A percentile compares a stretch with the other conserved stretches of the same genome.
These are phyloP conservation scores for Lachnellula hyalina DNA, from an alignment of 2,329 filamentous ascomycete genomes.

Conservation along the genomic window DNA sequence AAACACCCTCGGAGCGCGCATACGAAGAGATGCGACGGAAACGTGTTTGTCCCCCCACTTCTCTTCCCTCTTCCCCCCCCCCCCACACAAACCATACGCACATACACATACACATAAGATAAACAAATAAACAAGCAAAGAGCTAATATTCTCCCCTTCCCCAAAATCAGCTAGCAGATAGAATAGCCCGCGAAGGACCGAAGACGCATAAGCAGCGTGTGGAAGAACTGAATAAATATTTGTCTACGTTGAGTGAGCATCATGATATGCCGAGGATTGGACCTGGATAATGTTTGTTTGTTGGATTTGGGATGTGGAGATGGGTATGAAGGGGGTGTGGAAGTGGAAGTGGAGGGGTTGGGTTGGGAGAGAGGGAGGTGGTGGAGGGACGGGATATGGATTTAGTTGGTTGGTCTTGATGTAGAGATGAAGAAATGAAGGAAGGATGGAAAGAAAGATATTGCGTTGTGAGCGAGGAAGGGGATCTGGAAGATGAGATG, in stretches of 20 bases:
- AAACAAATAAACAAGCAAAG: not conserved
- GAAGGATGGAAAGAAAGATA: not conserved
- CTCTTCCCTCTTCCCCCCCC: too few species aligned
- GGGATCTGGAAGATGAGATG: too few species aligned
- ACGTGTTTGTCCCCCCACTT: conserved; percentile 57
- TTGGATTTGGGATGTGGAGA: not conserved
- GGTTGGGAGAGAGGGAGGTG: too few species aligned
- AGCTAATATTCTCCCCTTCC: too few species aligned
- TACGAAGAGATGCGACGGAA: conserved; percentile 78
- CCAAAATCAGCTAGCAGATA: conserved; percentile 72
- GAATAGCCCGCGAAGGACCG: conserved; percentile 71
- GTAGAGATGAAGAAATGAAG: not conserved
- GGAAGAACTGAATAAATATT: conserved; percentile 89
- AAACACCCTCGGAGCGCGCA: conserved; percentile 79
- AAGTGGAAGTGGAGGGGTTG: not conserved
- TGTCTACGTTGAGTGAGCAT: conserved; percentile 89
- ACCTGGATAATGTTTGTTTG: conserved; percentile 42
- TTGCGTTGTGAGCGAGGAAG: too few species aligned
- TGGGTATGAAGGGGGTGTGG: not conserved
- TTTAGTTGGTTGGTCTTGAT: not conserved
- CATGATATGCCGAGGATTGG: conserved; percentile 80
- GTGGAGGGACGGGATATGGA: too few species aligned
- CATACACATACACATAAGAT: too few species aligned
- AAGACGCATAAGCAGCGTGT: conserved; percentile 98
- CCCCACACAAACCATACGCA: too few species aligned